Evolutionary conservation across 306 rosid genomes (phyloP).

Genomic region (Casuarina glauca): DNA sequence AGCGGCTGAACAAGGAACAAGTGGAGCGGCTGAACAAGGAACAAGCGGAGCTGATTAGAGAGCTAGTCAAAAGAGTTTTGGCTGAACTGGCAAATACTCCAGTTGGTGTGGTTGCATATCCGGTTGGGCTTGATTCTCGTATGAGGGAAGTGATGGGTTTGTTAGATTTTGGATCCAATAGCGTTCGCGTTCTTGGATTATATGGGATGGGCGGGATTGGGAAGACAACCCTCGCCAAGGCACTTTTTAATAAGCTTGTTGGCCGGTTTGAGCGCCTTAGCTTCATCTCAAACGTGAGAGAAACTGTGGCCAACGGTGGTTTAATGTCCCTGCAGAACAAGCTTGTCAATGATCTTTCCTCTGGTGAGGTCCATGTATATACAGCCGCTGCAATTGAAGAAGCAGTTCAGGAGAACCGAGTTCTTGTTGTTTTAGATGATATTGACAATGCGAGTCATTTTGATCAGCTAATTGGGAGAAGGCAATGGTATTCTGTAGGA

Average conservation of each 20-base stretch:
- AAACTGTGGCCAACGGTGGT: conserved; percentile 39
- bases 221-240: conserved; percentile 69
- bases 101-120: conserved; percentile 33
- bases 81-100: conserved; percentile 49
- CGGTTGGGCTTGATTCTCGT: conserved; percentile 54
- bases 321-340: conserved; percentile 43
- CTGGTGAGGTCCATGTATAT: neutral
- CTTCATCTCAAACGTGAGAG: conserved; percentile 54
- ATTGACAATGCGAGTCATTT: conserved; percentile 47
- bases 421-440: conserved; percentile 63
- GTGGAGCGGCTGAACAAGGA: neutral
- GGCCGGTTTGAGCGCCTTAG: conserved; percentile 35
- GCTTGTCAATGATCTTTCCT: conserved; percentile 28
- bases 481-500: conserved; percentile 54
- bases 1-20: too few relatives aligned
- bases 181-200: conserved; percentile 43
- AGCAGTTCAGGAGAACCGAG: conserved; percentile 29
- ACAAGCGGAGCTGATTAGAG: conserved; percentile 18
- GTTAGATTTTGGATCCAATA: conserved; percentile 43
- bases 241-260: conserved; percentile 48
- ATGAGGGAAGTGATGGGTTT: conserved; percentile 22
- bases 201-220: conserved; percentile 73
- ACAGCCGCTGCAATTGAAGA: conserved; percentile 25
- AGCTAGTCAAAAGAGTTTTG: conserved; percentile 37
- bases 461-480: conserved; percentile 32